Percentiles rank a stretch among this genome's conserved stretches.
phyloP scores from a whole-genome alignment of 148 eudicot species.

The Rhododendron williamsianum region DNA sequence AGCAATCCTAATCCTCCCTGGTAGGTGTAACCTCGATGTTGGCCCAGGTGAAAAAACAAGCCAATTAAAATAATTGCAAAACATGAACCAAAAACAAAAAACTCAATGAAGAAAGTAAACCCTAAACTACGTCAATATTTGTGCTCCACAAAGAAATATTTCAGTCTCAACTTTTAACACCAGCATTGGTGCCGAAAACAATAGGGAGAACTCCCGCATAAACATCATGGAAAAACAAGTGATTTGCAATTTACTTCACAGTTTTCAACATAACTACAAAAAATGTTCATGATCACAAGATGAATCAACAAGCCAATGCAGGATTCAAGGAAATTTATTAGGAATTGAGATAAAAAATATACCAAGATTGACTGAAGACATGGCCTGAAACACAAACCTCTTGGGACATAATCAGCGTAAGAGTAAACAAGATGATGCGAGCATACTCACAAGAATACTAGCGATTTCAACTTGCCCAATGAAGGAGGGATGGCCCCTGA shows the following conservation, averaged over 20 bases:
- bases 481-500: constrained; percentile 62
- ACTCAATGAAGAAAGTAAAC: not conserved
- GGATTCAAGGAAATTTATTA: not conserved
- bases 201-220: not conserved
- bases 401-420: not conserved
- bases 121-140: not conserved
- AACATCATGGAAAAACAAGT: not conserved
- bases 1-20: not conserved
- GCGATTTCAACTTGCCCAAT: constrained; percentile 58
- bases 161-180: not conserved
- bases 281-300: not conserved
- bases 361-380: not conserved
- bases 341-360: not conserved
- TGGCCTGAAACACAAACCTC: not conserved
- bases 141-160: not conserved
- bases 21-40: not conserved
- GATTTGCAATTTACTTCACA: not conserved
- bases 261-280: not conserved
- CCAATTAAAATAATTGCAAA: not conserved
- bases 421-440: not conserved
- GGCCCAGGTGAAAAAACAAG: not conserved
- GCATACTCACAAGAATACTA: constrained; percentile 73
- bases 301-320: not conserved
- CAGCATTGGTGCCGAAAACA: not conserved
- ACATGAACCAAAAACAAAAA: not conserved